Conservation (phyloP, 345 rosid genomes). For the Boechera stricta region DNA sequence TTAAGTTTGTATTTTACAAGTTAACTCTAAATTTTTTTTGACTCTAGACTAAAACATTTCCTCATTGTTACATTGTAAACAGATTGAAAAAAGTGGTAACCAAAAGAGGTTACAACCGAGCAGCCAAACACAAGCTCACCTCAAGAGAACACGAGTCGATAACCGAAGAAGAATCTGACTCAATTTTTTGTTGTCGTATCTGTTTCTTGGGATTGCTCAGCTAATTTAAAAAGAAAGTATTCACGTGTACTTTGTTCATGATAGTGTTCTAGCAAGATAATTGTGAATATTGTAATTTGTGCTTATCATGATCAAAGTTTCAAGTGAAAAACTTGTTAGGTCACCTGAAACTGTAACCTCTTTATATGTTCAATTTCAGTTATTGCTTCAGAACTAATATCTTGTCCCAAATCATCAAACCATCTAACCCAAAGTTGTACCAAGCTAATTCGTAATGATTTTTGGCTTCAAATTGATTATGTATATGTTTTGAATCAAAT, state of each 20-base stretch:
- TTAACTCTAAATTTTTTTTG: not conserved
- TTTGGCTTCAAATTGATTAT: not conserved
- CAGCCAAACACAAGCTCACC: constrained; percentile 53
- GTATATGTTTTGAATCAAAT: too few species aligned
- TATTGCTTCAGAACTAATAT: too few species aligned
- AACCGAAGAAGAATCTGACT: constrained; percentile 77
- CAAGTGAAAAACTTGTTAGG: not conserved
- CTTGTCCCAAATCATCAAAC: not conserved
- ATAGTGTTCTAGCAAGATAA: constrained; percentile 5
- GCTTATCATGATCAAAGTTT: not conserved
- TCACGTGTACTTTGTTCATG: not conserved
- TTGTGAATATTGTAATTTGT: constrained; percentile 26
- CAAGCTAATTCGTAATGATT: not conserved
- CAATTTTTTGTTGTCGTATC: not conserved
- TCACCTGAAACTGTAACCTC: not conserved
- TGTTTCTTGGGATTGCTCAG: not conserved
- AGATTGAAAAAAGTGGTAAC: constrained; percentile 60
- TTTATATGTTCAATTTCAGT: not conserved
- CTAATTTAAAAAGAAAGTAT: not conserved
- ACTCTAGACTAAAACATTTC: not conserved
- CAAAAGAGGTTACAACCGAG: constrained; percentile 61
- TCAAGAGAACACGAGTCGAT: constrained; percentile 65
- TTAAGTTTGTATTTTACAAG: not conserved
- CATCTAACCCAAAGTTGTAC: constrained; percentile 9
- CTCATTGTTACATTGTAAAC: constrained; percentile 20